Conservation (phyloP, 164 flowering plant species). For the Euptelea pleiosperma region DNA sequence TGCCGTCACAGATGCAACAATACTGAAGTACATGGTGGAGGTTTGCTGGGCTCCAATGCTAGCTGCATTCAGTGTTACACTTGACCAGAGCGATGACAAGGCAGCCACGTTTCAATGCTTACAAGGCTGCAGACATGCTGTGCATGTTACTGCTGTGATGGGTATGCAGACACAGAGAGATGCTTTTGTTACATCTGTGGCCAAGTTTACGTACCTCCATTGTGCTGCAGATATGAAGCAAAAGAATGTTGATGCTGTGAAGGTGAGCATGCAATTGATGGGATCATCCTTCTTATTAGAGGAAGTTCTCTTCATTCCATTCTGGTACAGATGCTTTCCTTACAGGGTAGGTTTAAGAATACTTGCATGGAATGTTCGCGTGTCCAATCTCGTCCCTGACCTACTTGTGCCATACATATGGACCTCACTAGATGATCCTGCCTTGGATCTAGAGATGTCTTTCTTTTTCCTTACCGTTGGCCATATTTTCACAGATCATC, state of each 20-base stretch:
- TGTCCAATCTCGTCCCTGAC: not conserved
- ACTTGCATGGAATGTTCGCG: not conserved
- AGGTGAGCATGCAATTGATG: slow-evolving; percentile 42
- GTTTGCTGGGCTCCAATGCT: slow-evolving; percentile 99
- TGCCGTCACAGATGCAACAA: slow-evolving; percentile 74
- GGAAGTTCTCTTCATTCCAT: not conserved
- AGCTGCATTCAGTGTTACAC: slow-evolving; percentile 95
- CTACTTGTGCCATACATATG: not conserved
- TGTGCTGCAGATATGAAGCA: slow-evolving; percentile 99
- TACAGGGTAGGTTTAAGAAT: not conserved
- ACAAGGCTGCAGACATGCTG: slow-evolving; percentile 86
- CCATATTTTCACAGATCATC: not conserved
- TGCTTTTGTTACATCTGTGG: slow-evolving; percentile 95
- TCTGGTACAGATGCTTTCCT: slow-evolving; percentile 2
- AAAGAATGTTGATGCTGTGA: slow-evolving; percentile 98
- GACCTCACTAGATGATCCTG: slow-evolving; percentile 3
- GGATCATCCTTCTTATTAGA: not conserved
- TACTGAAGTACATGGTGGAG: slow-evolving; percentile 94
- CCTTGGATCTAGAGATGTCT: not conserved
- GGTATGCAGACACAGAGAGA: slow-evolving; percentile 99
- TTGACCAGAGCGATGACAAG: slow-evolving; percentile 96
- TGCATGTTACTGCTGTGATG: slow-evolving; percentile 93
- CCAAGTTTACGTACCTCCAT: slow-evolving; percentile 94
- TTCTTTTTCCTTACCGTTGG: too few species aligned
- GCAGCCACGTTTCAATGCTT: slow-evolving; percentile 75